These are phyloP conservation scores for Oidium heveae DNA, from an alignment of 2,329 filamentous ascomycete genomes.

Conservation along the genomic window DNA sequence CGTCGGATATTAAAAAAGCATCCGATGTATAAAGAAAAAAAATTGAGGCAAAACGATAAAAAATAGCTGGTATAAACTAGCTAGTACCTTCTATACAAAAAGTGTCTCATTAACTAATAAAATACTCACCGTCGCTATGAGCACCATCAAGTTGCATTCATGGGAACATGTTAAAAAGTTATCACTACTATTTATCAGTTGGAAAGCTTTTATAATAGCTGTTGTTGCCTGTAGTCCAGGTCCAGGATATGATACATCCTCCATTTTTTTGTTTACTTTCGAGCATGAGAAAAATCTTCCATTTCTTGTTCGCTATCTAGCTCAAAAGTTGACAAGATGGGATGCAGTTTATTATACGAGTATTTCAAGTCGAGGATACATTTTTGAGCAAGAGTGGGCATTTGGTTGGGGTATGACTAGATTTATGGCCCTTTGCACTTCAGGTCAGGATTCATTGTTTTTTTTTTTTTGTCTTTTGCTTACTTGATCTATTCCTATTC, in stretches of 20 bases:
- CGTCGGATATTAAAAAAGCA: too few species aligned
- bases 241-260: conserved; percentile 55
- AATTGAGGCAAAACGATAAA: too few species aligned
- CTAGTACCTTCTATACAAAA: too few species aligned
- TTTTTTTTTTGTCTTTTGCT: background rate
- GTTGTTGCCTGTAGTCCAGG: conserved; percentile 31
- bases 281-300: conserved; percentile 5
- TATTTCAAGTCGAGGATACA: conserved; percentile 33
- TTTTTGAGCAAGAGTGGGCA: conserved; percentile 69
- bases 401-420: conserved; percentile 34
- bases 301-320: conserved; percentile 6
- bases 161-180: background rate
- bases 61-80: too few species aligned
- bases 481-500: background rate
- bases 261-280: conserved; percentile 22
- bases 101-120: too few species aligned
- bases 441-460: conserved; percentile 8
- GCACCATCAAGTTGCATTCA: background rate
- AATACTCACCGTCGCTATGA: background rate
- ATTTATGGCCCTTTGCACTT: conserved; percentile 14
- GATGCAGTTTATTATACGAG: conserved; percentile 57
- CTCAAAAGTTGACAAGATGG: conserved; percentile 41
- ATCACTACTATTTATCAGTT: conserved; percentile 15
- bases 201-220: conserved; percentile 42
- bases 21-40: too few species aligned